Conservation (phyloP, 106 monocot genomes). For the Dioscorea dumetorum region DNA sequence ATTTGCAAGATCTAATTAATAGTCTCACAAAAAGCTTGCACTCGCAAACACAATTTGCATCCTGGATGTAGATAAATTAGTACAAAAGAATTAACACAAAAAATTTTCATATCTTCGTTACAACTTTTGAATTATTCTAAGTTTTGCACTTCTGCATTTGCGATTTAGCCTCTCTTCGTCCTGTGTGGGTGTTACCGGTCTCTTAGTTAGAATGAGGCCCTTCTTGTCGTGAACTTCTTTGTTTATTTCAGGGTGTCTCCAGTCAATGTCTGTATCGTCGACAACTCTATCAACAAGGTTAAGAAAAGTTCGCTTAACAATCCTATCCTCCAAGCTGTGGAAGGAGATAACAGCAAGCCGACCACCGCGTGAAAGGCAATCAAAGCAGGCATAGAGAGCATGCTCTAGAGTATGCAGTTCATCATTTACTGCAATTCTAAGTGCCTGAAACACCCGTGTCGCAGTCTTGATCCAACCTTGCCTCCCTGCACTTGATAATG, state of each 20-base stretch:
- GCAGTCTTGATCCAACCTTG: slow-evolving; percentile 97
- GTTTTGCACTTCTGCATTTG: slow-evolving; percentile 88
- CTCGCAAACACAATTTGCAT: too few relatives aligned
- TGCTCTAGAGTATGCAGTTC: slow-evolving; percentile 69
- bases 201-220: slow-evolving; percentile 73
- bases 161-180: slow-evolving; percentile 84
- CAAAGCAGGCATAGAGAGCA: slow-evolving; percentile 69
- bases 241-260: slow-evolving; percentile 4
- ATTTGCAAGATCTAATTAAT: too few relatives aligned
- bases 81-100: too few relatives aligned
- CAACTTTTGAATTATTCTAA: slow-evolving; percentile 76
- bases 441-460: slow-evolving; percentile 90
- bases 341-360: slow-evolving; percentile 93
- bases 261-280: slow-evolving; percentile 23
- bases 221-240: slow-evolving; percentile 32
- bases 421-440: slow-evolving; percentile 91
- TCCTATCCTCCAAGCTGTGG: slow-evolving; percentile 95
- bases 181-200: slow-evolving; percentile 78
- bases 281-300: slow-evolving; percentile 35
- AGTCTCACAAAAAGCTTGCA: too few relatives aligned
- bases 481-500: slow-evolving; percentile 49
- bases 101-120: neutral
- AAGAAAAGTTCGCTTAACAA: slow-evolving; percentile 90
- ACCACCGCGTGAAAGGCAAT: slow-evolving; percentile 77
- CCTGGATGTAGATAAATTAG: too few relatives aligned